Evolutionary conservation across 2,329 filamentous ascomycete species (phyloP).

Genomic region (Niveomyces coronatus): DNA sequence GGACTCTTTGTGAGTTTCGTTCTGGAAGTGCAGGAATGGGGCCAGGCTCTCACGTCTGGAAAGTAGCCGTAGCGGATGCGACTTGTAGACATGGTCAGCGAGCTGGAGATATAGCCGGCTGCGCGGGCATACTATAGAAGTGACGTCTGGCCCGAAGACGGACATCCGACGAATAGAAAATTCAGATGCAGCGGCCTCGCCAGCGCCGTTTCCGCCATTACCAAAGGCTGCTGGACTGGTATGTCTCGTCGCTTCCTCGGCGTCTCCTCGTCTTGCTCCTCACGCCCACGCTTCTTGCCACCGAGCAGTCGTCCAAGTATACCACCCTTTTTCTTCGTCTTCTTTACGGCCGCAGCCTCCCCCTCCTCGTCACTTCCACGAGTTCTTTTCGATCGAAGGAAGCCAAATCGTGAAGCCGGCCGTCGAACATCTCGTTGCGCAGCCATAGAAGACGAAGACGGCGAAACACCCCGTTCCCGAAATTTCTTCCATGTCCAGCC

Average conservation of each 20-base stretch:
- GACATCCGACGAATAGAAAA: slow-evolving; percentile 27
- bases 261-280: not conserved
- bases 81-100: slow-evolving; percentile 16
- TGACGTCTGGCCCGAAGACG: slow-evolving; percentile 25
- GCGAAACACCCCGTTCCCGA: slow-evolving; percentile 11
- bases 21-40: not conserved
- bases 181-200: slow-evolving; percentile 20
- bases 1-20: slow-evolving; percentile 5
- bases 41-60: slow-evolving; percentile 21
- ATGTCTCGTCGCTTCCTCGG: not conserved
- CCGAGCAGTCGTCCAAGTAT: slow-evolving; percentile 1
- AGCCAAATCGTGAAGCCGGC: not conserved
- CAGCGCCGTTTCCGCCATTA: slow-evolving; percentile 10
- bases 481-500: slow-evolving; percentile 18
- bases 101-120: not conserved
- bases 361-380: slow-evolving; percentile 5
- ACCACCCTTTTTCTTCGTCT: not conserved
- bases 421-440: not conserved
- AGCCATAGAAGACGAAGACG: too few species aligned
- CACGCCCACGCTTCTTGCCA: slow-evolving; percentile 2
- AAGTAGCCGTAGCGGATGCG: slow-evolving; percentile 28
- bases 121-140: slow-evolving; percentile 25
- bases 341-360: not conserved
- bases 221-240: not conserved
- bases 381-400: not conserved